Conservation (phyloP, 23 red algal genomes). For the Chondrus crispus region DNA sequence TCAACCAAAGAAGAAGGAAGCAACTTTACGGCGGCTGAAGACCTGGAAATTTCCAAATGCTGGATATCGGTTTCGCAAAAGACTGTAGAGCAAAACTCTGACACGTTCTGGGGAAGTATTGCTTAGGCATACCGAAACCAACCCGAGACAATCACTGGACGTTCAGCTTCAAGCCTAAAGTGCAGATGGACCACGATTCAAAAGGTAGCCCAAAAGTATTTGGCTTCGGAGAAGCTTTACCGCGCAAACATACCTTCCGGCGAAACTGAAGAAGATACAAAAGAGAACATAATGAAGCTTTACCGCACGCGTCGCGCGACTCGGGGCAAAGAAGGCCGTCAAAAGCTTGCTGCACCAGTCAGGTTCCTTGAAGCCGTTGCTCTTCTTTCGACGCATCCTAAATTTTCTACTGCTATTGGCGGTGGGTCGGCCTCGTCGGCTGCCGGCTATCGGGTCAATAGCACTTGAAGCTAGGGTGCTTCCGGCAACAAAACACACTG, state of each 20-base stretch:
- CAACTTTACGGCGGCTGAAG: not conserved
- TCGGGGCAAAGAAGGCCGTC: not conserved
- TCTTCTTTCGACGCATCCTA: not conserved
- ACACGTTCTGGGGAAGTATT: not conserved
- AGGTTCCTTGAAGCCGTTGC: not conserved
- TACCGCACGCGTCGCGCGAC: not conserved
- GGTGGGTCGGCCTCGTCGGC: not conserved
- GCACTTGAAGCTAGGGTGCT: not conserved
- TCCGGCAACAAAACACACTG: too few species aligned
- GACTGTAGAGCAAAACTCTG: not conserved
- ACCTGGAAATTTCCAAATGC: not conserved
- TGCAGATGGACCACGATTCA: not conserved
- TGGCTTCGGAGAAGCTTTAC: constrained; percentile 6
- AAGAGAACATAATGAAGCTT: not conserved
- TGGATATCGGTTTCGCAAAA: not conserved
- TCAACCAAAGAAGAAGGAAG: too few species aligned
- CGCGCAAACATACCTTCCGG: constrained; percentile 9
- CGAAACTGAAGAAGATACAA: constrained; percentile 18
- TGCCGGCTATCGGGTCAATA: not conserved
- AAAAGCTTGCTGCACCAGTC: not conserved
- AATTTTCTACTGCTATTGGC: not conserved
- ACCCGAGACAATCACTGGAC: too few species aligned
- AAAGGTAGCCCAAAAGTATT: not conserved
- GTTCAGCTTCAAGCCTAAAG: too few species aligned
- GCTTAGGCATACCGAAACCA: too few species aligned